Percentiles rank a stretch among this genome's conserved stretches.
phyloP scores from a whole-genome alignment of 2,329 filamentous ascomycete species.

The Botrytis aclada region DNA sequence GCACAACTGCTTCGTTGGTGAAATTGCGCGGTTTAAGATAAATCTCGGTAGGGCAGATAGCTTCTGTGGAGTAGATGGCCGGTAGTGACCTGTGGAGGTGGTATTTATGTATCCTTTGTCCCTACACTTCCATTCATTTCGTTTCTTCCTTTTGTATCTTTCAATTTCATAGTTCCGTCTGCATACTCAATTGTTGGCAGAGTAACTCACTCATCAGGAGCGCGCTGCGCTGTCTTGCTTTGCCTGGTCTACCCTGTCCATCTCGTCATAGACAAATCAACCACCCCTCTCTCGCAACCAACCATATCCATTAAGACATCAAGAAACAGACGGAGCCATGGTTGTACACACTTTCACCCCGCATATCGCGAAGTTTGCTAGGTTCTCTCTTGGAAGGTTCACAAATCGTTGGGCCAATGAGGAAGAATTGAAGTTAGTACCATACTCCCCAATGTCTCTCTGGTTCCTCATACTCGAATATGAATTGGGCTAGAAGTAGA shows the following conservation, averaged over 20 bases:
- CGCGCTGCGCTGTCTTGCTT: neutral
- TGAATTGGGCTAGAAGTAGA: neutral
- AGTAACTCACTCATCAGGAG: constrained; percentile 6
- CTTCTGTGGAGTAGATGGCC: constrained; percentile 1
- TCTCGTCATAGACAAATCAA: neutral
- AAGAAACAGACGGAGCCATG: neutral
- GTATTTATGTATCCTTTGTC: neutral
- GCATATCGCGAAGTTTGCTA: constrained; percentile 12
- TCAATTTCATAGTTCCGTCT: neutral
- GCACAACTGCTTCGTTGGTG: neutral
- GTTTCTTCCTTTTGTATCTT: neutral
- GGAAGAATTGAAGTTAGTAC: constrained; percentile 17
- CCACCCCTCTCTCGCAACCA: neutral
- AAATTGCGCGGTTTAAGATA: neutral
- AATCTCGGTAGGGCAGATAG: constrained; percentile 9
- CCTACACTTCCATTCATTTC: neutral
- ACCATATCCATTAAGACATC: neutral
- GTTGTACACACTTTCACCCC: neutral
- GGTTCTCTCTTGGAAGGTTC: constrained; percentile 14
- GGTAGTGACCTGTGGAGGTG: neutral
- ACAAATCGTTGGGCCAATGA: constrained; percentile 17
- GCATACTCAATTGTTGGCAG: neutral
- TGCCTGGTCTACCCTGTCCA: too few relatives aligned
- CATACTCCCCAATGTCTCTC: too few relatives aligned
- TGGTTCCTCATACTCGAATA: neutral